These are phyloP conservation scores for Fistulina hepatica DNA, from an alignment of 1,284 basidiomycete genomes.

Conservation along the genomic window DNA sequence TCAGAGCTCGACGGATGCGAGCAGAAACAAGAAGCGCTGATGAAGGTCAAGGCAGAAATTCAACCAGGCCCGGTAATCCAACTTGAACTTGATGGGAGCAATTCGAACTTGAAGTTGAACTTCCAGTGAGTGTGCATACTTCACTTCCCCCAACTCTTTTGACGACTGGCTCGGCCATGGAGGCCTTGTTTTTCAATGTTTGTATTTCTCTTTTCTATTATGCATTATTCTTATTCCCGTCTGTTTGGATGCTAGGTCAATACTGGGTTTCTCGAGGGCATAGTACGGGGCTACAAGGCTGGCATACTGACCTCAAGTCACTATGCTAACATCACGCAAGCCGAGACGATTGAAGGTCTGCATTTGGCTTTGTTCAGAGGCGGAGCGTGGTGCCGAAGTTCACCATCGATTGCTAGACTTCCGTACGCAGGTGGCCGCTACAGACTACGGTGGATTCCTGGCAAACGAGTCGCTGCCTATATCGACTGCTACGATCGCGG, in stretches of 20 bases:
- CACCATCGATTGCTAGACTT: too few relatives aligned
- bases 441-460: constrained; percentile 98
- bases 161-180: too few relatives aligned
- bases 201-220: constrained; percentile 2
- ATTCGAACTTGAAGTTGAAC: too few relatives aligned
- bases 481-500: constrained; percentile 89
- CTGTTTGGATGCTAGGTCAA: too few relatives aligned
- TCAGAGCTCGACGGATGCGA: too few relatives aligned
- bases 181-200: constrained; percentile 83
- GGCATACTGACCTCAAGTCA: constrained; percentile 83
- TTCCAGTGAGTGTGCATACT: too few relatives aligned
- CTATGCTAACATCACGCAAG: constrained; percentile 93
- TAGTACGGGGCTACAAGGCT: constrained; percentile 91
- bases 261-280: constrained; percentile 82
- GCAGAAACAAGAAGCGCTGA: too few relatives aligned
- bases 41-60: too few relatives aligned
- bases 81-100: too few relatives aligned
- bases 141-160: too few relatives aligned
- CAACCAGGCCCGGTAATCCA: too few relatives aligned
- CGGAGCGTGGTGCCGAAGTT: not conserved
- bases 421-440: constrained; percentile 85
- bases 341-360: constrained; percentile 93
- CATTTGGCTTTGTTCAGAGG: not conserved
- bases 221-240: constrained; percentile 11
- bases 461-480: constrained; percentile 95